Evolutionary conservation across 2,329 filamentous ascomycete species (phyloP).

Genomic region (Xylariaceae sp.): DNA sequence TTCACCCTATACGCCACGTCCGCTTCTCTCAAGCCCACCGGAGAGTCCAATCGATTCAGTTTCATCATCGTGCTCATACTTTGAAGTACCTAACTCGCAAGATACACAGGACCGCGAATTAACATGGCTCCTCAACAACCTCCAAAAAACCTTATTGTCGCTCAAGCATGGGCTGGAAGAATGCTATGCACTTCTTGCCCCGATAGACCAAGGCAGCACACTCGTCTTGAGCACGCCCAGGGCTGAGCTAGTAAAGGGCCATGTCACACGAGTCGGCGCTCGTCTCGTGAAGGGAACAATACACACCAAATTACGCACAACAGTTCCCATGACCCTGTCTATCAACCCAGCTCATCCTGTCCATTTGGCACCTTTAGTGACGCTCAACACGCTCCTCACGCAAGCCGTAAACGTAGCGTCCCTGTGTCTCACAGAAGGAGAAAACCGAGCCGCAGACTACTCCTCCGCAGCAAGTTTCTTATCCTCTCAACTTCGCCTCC

Average conservation of each 20-base stretch:
- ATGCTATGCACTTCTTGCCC: conserved; percentile 82
- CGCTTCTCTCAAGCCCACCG: conserved; percentile 4
- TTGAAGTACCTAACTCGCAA: conserved; percentile 14
- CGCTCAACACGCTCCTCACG: conserved; percentile 74
- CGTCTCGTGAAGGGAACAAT: conserved; percentile 85
- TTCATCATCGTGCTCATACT: not conserved
- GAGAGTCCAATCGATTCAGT: not conserved
- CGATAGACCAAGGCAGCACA: conserved; percentile 80
- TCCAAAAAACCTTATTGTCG: conserved; percentile 46
- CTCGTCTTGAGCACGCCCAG: conserved; percentile 84
- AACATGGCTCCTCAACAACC: conserved; percentile 52
- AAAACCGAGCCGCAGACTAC: conserved; percentile 10
- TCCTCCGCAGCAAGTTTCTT: conserved; percentile 54
- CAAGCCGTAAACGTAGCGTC: conserved; percentile 80
- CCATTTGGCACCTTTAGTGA: conserved; percentile 66
- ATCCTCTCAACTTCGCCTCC: conserved; percentile 53
- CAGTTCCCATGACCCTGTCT: conserved; percentile 50
- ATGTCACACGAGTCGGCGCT: conserved; percentile 86
- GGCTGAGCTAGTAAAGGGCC: conserved; percentile 88
- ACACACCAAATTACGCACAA: conserved; percentile 71
- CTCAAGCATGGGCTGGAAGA: conserved; percentile 73
- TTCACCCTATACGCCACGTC: not conserved
- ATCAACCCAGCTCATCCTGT: conserved; percentile 50
- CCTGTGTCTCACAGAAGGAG: conserved; percentile 65
- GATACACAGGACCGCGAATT: conserved; percentile 44